Base-by-base conservation (phyloP, 202 grass and related monocot genomes). In the Digitaria exilis region DNA sequence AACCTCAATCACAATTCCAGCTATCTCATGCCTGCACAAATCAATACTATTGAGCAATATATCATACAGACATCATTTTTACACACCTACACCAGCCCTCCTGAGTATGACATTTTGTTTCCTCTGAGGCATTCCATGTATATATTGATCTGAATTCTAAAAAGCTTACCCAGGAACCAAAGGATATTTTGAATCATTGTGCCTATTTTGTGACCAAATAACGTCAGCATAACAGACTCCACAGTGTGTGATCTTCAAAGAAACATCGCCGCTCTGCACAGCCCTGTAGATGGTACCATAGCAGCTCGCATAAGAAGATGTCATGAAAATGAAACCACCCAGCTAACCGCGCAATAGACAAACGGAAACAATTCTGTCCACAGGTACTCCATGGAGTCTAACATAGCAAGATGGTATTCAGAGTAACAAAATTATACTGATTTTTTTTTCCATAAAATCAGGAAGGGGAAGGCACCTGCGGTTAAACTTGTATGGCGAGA, bases 171-270 rank as follows among this genome's bases (percentile, higher is more conserved):
- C 92, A 66, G 96, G 92, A 43, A 98, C 92, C 71, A 98, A 5
- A 57, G 95, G 95, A 81, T 97, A 97, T 25, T 63, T 86, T 13
- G 95, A 88, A 70, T 97, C 84, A 82, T 84, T 54, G 65, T 31
- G 67, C 74, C 8, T 25, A 62, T 97, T 95, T 21, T 58, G 77
- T 15, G 95, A 88, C 90, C 92, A 95, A 16, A 13, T 0, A 37
- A 97, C 71, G 82, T 97, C 95, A 24, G 87, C 95, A 81, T 86
- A 93, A 84, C 95, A 97, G 26, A 97, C 92, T 54, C 95, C 95
- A 78, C 92, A 97, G 63, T 97, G 58, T 45, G 75, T 87, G 42
- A 97, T 97, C 70, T 81, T 91, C 75, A 97, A 42, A 12, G 88
- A 85, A 66, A 97, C 45, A 82, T 97, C 95, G 21, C 79, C 67